phyloP scores from a whole-genome alignment of 139 green algal genomes.

The Spirogloea muscicola region DNA sequence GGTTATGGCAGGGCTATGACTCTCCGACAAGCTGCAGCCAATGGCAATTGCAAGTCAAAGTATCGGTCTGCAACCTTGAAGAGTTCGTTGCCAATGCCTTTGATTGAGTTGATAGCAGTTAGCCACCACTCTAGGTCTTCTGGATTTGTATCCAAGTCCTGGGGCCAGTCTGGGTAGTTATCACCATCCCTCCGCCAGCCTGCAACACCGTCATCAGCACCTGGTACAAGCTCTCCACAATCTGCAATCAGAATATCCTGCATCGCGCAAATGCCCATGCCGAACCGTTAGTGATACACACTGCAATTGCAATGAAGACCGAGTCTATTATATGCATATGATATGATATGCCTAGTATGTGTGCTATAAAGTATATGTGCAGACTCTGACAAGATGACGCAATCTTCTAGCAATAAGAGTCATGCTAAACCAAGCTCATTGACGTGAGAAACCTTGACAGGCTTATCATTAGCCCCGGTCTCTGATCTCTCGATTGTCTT shows the following conservation, averaged over 20 bases:
- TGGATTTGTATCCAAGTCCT: neutral
- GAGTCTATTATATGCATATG: no score
- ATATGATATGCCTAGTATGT: no score
- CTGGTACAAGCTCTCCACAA: neutral
- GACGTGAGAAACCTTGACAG: no score
- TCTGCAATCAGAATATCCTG: neutral
- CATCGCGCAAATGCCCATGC: no score
- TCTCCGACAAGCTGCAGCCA: neutral
- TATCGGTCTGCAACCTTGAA: neutral
- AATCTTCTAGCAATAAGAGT: no score
- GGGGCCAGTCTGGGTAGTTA: neutral
- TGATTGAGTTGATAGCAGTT: neutral
- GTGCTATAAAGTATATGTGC: no score
- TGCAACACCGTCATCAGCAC: neutral
- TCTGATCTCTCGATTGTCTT: neutral
- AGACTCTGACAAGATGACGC: no score
- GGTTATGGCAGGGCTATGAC: neutral
- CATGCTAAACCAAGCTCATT: no score
- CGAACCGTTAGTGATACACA: no score
- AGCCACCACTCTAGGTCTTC: neutral
- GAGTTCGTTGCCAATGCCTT: neutral
- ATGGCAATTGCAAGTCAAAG: neutral
- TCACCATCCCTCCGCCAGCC: neutral
- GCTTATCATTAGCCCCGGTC: neutral
- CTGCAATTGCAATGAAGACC: no score